A percentile compares a stretch with the other conserved stretches of the same genome.
These are phyloP conservation scores for Chrysanthemum seticuspe DNA, from an alignment of 129 eudicot genomes.

Conservation along the genomic window DNA sequence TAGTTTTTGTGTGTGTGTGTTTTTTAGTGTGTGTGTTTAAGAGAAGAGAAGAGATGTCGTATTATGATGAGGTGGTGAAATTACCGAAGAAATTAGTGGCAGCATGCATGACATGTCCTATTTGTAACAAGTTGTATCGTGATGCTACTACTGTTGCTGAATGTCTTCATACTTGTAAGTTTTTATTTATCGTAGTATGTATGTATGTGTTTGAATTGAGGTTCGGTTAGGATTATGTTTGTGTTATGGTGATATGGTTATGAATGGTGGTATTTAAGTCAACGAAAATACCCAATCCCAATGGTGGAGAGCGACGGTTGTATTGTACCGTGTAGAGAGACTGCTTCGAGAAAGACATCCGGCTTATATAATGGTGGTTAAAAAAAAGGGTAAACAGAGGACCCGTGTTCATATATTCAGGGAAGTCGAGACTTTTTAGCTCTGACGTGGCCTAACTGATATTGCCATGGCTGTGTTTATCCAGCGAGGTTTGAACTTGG, in stretches of 20 bases:
- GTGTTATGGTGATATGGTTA: constrained; percentile 16
- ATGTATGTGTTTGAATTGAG: not conserved
- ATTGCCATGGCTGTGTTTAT: too few species aligned
- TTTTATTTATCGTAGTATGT: not conserved
- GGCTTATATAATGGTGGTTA: too few species aligned
- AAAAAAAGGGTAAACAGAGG: too few species aligned
- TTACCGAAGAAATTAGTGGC: constrained; percentile 50
- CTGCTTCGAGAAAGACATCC: too few species aligned
- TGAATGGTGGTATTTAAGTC: not conserved
- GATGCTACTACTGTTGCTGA: constrained; percentile 89
- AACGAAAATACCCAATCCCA: too few species aligned
- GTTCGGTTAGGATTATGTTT: constrained; percentile 10
- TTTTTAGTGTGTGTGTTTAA: constrained; percentile 16
- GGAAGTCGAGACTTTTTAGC: too few species aligned
- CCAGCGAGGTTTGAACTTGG: not conserved
- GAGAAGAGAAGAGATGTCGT: constrained; percentile 50
- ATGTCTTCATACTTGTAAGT: constrained; percentile 92
- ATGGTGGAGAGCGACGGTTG: too few species aligned
- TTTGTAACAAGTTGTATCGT: constrained; percentile 70
- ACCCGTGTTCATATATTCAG: too few species aligned
- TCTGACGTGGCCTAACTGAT: too few species aligned
- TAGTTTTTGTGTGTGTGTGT: constrained; percentile 36
- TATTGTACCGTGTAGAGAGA: too few species aligned
- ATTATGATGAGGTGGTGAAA: constrained; percentile 55
- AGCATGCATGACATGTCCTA: constrained; percentile 99